Percentiles rank a stretch among this genome's conserved stretches.
Evolutionary conservation across 768 basidiomycete species (phyloP).

Genomic region (Cubamyces lactineus): DNA sequence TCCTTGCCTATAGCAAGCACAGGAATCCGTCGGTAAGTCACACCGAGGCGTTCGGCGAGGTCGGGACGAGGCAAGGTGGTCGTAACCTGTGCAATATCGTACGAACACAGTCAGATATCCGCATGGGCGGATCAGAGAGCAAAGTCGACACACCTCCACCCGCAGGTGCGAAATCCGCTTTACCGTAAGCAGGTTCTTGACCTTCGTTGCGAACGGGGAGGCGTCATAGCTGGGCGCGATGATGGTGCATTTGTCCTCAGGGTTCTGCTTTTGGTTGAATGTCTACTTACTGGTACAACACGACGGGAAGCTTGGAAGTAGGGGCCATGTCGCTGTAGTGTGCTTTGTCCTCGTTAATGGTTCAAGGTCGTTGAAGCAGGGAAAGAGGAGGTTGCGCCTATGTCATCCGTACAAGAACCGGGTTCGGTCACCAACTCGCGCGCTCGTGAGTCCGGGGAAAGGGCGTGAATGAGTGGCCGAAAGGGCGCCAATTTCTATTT

Average conservation of each 20-base stretch:
- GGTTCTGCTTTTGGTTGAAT: not conserved
- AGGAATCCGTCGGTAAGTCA: slow-evolving; percentile 61
- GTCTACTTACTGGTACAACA: slow-evolving; percentile 50
- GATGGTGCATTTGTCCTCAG: not conserved
- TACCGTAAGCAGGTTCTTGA: slow-evolving; percentile 53
- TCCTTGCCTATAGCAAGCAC: slow-evolving; percentile 64
- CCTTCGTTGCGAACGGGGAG: slow-evolving; percentile 55
- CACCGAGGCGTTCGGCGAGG: slow-evolving; percentile 52
- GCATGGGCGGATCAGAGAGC: not conserved
- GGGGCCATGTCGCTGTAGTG: slow-evolving; percentile 3
- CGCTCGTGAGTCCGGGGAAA: slow-evolving; percentile 2
- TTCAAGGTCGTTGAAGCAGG: too few species aligned
- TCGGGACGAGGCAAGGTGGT: slow-evolving; percentile 57
- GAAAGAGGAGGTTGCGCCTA: not conserved
- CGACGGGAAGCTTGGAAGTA: slow-evolving; percentile 29
- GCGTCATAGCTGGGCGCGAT: slow-evolving; percentile 47
- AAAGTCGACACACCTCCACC: slow-evolving; percentile 45
- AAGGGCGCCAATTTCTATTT: not conserved
- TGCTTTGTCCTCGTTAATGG: not conserved
- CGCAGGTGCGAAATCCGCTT: slow-evolving; percentile 52
- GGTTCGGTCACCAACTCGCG: not conserved
- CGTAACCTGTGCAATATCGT: slow-evolving; percentile 44
- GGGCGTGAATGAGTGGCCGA: slow-evolving; percentile 1
- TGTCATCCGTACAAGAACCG: not conserved
- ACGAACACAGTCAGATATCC: not conserved